Evolutionary conservation across 2,329 filamentous ascomycete genomes (phyloP).

Genomic region (Paecilomyces dactylethromorphus): DNA sequence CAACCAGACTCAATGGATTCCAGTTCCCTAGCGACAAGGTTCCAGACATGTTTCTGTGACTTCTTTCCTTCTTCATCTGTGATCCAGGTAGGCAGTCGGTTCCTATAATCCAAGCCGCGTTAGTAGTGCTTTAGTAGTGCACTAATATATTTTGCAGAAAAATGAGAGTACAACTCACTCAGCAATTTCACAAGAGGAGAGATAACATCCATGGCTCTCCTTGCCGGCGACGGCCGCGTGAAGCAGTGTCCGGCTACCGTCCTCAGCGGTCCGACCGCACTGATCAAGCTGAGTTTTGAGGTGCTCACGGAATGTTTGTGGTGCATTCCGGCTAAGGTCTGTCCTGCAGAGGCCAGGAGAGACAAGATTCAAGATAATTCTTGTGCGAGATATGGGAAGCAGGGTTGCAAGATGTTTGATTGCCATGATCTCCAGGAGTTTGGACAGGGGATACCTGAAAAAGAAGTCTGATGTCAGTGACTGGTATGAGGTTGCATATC

Average conservation of each 20-base stretch:
- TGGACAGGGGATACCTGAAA: conserved; percentile 25
- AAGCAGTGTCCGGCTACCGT: conserved; percentile 23
- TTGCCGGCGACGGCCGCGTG: conserved; percentile 18
- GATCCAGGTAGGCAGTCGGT: conserved; percentile 3
- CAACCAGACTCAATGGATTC: conserved; percentile 4
- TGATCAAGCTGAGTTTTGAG: conserved; percentile 13
- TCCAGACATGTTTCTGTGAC: conserved; percentile 1
- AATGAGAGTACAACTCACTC: conserved; percentile 2
- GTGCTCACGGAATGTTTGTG: conserved; percentile 14
- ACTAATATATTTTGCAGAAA: neutral
- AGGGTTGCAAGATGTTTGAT: conserved; percentile 21
- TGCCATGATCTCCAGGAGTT: conserved; percentile 25
- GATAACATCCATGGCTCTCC: conserved; percentile 18
- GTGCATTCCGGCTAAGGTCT: conserved; percentile 16
- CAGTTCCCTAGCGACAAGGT: conserved; percentile 2
- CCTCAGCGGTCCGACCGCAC: conserved; percentile 20
- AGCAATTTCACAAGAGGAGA: conserved; percentile 2
- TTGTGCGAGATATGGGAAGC: conserved; percentile 14
- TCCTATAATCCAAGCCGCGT: neutral
- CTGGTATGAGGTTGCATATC: too few species aligned
- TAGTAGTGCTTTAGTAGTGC: too few species aligned
- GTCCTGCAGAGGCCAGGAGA: conserved; percentile 24
- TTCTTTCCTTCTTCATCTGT: conserved; percentile 2
- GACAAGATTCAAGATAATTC: conserved; percentile 27
- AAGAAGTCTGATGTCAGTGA: neutral